phyloP scores from a whole-genome alignment of 2,329 filamentous ascomycete species.

The Fonsecaea multimorphosa region DNA sequence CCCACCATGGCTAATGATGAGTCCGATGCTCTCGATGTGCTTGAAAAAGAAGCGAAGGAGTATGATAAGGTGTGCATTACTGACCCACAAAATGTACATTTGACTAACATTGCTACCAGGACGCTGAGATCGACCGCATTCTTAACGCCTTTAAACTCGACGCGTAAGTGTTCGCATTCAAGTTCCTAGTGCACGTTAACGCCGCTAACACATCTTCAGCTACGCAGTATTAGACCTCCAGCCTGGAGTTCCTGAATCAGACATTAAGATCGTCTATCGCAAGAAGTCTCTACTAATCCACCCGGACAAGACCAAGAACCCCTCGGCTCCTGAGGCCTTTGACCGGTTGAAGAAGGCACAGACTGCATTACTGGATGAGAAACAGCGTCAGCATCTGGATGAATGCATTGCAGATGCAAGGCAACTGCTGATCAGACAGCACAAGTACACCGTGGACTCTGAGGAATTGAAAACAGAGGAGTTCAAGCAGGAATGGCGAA shows the following conservation, averaged over 20 bases:
- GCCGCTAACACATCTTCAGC: constrained; percentile 49
- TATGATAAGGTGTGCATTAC: constrained; percentile 76
- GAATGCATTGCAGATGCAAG: constrained; percentile 96
- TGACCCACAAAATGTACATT: constrained; percentile 30
- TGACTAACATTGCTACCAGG: constrained; percentile 57
- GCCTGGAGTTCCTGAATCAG: constrained; percentile 90
- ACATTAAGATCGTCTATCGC: constrained; percentile 94
- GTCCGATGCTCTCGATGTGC: constrained; percentile 76
- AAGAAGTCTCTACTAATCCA: constrained; percentile 99
- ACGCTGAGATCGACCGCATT: constrained; percentile 95
- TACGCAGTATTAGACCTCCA: constrained; percentile 96
- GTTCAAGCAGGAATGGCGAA: constrained; percentile 84
- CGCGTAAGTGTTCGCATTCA: constrained; percentile 57
- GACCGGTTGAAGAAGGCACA: constrained; percentile 96
- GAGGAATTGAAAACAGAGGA: constrained; percentile 80
- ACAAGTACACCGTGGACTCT: constrained; percentile 89
- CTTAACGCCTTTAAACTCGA: constrained; percentile 84
- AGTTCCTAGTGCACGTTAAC: neutral
- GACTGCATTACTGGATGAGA: constrained; percentile 89
- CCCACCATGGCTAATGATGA: constrained; percentile 65
- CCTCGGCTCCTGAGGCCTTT: constrained; percentile 89
- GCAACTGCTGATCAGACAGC: constrained; percentile 90
- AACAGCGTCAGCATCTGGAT: constrained; percentile 82
- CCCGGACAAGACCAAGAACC: constrained; percentile 95
- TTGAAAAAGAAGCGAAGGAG: constrained; percentile 85